Evolutionary conservation across 345 rosid species (phyloP).

Genomic region (Aurinia saxatilis): DNA sequence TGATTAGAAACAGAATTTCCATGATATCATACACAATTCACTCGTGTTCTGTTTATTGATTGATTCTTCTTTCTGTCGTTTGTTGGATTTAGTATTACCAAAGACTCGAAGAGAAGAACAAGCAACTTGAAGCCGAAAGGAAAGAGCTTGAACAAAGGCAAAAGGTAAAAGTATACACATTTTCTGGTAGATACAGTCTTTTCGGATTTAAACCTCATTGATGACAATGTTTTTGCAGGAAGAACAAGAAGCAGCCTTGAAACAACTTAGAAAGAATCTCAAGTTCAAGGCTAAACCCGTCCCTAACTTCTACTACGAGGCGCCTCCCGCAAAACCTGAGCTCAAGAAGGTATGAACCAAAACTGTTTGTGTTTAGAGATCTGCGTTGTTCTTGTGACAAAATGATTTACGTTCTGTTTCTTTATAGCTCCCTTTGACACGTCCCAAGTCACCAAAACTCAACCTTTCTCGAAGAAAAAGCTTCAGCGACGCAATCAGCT

Average conservation of each 20-base stretch:
- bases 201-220: background rate
- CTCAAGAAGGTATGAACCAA: constrained; percentile 66
- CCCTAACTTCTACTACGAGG: constrained; percentile 87
- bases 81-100: constrained; percentile 54
- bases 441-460: constrained; percentile 65
- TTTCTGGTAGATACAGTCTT: background rate
- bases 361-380: background rate
- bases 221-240: constrained; percentile 38
- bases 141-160: constrained; percentile 66
- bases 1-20: background rate
- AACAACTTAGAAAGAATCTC: constrained; percentile 82
- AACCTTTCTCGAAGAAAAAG: constrained; percentile 61
- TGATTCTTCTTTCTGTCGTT: background rate
- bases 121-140: constrained; percentile 71
- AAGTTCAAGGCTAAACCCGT: constrained; percentile 82
- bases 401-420: background rate
- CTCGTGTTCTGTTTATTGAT: background rate
- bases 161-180: constrained; percentile 42
- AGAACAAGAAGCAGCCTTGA: constrained; percentile 91
- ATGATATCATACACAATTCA: background rate
- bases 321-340: constrained; percentile 77
- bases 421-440: constrained; percentile 68
- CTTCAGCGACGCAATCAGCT: constrained; percentile 33
- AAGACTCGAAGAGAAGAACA: constrained; percentile 78
- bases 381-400: constrained; percentile 1